Evolutionary conservation across 1,284 basidiomycete species (phyloP), one percentile per base, ranked within the genome.

Genomic region (Vanrija sp.): DNA sequence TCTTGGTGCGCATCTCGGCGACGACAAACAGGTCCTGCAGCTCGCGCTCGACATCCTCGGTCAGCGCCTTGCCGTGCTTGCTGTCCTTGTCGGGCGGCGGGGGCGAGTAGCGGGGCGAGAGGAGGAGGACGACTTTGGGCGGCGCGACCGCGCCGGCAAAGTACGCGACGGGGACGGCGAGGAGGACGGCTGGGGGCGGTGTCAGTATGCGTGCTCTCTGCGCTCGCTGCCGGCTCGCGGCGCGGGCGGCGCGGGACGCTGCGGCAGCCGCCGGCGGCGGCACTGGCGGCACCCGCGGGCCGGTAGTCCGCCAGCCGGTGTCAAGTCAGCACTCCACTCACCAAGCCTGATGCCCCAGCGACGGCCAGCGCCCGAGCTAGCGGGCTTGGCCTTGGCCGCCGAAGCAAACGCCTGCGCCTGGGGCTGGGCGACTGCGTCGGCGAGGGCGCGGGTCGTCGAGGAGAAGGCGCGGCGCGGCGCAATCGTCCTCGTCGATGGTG

Each of bases 71-170:
- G 0, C 87, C 85, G 62, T 85, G 82, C 0, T 83, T 80, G 0
- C 86, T 83, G 51, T 84, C 79, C 0, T 82, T 80, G 54, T 85
- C 81, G 0, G 78, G 77, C 0, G 88, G 85, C 0, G 87, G 82
- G 1, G 89, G 88, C 0, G 87, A 84, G 5, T 83, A 79, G 7
- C 86, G 82, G 10, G 90, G 90, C 52, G 83, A 86, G 51, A 92
- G 75, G 55, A 89, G 80, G 46, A 81, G 78, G 34, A 83, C 75
- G 53, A 84, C 66, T 12, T 81, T 72, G 1, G 86, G 86, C 2
- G 87, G 86, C 71, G 83, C 86, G 47, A 86, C 69, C 10, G 84
- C 81, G 16, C 87, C 86, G 10, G 80, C 58, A 38, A 76, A 51
- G 61, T 71, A 78, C 26, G 64, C 62, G 9, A 64, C 60, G 15